phyloP scores from a whole-genome alignment of 108 stramenopile species.

The Skeletonema costatum region DNA sequence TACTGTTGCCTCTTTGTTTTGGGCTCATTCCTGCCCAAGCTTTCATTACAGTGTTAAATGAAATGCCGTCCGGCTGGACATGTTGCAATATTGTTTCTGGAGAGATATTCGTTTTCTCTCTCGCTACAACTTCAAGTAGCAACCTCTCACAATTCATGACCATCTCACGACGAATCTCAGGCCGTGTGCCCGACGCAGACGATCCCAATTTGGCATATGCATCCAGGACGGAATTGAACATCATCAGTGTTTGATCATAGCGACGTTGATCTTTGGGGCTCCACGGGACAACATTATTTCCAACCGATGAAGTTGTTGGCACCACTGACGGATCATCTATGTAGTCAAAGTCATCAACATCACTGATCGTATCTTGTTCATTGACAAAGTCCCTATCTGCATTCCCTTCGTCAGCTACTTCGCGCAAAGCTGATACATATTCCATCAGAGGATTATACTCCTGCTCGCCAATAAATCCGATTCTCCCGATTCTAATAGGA shows the following conservation, averaged over 20 bases:
- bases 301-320: neutral
- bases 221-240: slow-evolving; percentile 39
- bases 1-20: neutral
- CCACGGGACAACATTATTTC: slow-evolving; percentile 2
- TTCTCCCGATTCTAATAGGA: slow-evolving; percentile 3
- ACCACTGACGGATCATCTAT: neutral
- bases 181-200: slow-evolving; percentile 10
- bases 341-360: neutral
- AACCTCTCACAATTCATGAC: slow-evolving; percentile 34
- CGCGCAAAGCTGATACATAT: neutral
- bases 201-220: slow-evolving; percentile 38
- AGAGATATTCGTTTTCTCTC: slow-evolving; percentile 5
- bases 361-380: neutral
- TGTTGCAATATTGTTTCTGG: slow-evolving; percentile 27
- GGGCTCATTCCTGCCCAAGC: slow-evolving; percentile 29
- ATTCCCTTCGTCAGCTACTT: slow-evolving; percentile 3
- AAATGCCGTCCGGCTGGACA: slow-evolving; percentile 38
- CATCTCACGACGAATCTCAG: slow-evolving; percentile 32
- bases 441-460: neutral
- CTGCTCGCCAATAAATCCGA: neutral
- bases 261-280: slow-evolving; percentile 38
- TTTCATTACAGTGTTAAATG: slow-evolving; percentile 41
- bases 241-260: slow-evolving; percentile 27
- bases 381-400: neutral
- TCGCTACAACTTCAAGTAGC: slow-evolving; percentile 27